These are phyloP conservation scores for Lipomyces yamanashiensis DNA, from an alignment of 805 yeast species.

Conservation along the genomic window DNA sequence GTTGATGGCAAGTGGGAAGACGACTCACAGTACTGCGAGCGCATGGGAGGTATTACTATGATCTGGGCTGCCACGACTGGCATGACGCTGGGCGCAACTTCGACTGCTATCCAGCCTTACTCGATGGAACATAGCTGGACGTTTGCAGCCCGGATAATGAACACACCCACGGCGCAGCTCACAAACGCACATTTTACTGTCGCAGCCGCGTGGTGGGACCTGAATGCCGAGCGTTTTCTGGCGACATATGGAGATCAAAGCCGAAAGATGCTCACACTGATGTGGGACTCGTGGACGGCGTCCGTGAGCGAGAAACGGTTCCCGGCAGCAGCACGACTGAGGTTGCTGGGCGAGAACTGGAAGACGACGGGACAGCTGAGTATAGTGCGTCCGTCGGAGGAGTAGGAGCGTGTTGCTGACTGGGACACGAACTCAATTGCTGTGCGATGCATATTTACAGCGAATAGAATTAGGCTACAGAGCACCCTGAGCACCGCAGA, in stretches of 20 bases:
- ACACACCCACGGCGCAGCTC: slow-evolving; percentile 56
- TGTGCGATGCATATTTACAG: too few relatives aligned
- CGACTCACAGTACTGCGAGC: slow-evolving; percentile 74
- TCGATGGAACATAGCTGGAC: slow-evolving; percentile 68
- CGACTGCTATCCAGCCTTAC: slow-evolving; percentile 53
- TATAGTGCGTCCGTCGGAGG: slow-evolving; percentile 53
- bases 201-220: slow-evolving; percentile 91
- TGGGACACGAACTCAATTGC: background rate
- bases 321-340: slow-evolving; percentile 79
- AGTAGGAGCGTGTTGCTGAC: slow-evolving; percentile 14
- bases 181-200: slow-evolving; percentile 73
- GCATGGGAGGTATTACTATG: slow-evolving; percentile 84
- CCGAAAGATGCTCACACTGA: slow-evolving; percentile 57
- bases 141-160: slow-evolving; percentile 71
- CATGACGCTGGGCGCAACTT: slow-evolving; percentile 43
- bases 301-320: slow-evolving; percentile 56
- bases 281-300: slow-evolving; percentile 59
- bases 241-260: slow-evolving; percentile 72
- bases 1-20: slow-evolving; percentile 55
- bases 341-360: slow-evolving; percentile 84
- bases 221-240: slow-evolving; percentile 63
- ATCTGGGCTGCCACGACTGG: slow-evolving; percentile 78
- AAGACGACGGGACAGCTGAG: slow-evolving; percentile 52
- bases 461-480: too few relatives aligned
- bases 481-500: too few relatives aligned